A percentile compares a stretch with the other conserved stretches of the same genome.
These are phyloP conservation scores for Solanum appendiculatum DNA, from an alignment of 257 asterid species.

Conservation along the genomic window DNA sequence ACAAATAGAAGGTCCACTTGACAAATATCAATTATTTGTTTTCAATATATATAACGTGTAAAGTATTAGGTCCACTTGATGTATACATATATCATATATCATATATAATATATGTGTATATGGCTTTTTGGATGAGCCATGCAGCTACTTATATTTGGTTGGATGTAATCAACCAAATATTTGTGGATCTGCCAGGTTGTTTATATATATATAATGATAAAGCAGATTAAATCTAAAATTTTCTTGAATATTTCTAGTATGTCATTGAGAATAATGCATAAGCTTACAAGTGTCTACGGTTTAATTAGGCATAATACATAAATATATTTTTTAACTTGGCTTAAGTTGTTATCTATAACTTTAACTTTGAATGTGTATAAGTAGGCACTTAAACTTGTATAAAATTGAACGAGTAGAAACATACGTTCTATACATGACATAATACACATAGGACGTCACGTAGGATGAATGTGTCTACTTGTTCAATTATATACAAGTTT, in stretches of 20 bases:
- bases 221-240: background rate
- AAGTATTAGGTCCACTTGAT: background rate
- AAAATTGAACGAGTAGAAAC: too few relatives aligned
- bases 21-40: background rate
- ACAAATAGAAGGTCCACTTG: background rate
- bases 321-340: fast-evolving
- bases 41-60: background rate
- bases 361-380: too few relatives aligned
- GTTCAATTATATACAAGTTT: too few relatives aligned
- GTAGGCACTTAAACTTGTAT: too few relatives aligned
- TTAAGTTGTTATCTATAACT: too few relatives aligned
- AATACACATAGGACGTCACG: too few relatives aligned
- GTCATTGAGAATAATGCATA: background rate
- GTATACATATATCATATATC: background rate
- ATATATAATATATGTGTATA: background rate
- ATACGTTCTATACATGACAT: too few relatives aligned
- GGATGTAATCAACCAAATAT: background rate
- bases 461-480: too few relatives aligned
- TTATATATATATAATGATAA: background rate
- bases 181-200: background rate
- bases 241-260: background rate
- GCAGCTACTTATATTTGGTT: background rate
- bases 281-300: background rate
- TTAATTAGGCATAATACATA: background rate
- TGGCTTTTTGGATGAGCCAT: background rate